A percentile compares a stretch with the other conserved stretches of the same genome.
These are phyloP conservation scores for Erodium moschatum DNA, from an alignment of 441 rosid species.

Conservation along the genomic window DNA sequence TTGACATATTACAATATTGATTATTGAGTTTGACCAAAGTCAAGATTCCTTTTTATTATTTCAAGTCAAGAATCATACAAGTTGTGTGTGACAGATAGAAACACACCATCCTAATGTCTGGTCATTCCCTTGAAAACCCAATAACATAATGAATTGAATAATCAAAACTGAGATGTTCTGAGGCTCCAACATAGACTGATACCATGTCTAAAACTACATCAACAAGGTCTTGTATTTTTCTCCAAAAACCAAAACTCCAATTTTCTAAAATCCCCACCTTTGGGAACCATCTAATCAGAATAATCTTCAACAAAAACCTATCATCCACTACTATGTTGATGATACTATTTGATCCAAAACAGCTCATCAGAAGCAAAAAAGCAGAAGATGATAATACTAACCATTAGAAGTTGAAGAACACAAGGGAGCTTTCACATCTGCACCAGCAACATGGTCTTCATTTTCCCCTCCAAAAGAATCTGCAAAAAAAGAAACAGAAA, in stretches of 20 bases:
- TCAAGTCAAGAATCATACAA: neutral
- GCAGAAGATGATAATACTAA: constrained; percentile 22
- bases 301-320: neutral
- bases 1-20: neutral
- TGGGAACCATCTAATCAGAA: neutral
- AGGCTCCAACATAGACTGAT: too few relatives aligned
- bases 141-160: neutral
- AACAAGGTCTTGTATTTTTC: neutral
- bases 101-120: neutral
- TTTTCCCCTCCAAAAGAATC: constrained; percentile 43
- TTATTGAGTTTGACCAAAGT: neutral
- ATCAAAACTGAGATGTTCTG: neutral
- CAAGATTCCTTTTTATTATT: neutral
- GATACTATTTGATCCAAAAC: neutral
- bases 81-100: neutral
- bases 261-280: neutral
- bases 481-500: constrained; percentile 23
- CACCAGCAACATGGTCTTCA: constrained; percentile 27
- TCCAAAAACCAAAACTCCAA: neutral
- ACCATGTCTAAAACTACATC: neutral
- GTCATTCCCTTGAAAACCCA: neutral
- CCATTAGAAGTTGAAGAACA: constrained; percentile 56
- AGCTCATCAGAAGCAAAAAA: neutral
- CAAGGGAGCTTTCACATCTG: constrained; percentile 26
- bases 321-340: neutral